Evolutionary conservation across 176 grass and related monocot genomes (phyloP), one percentile per base, ranked within the genome.

Genomic region (Oryza coarctata): DNA sequence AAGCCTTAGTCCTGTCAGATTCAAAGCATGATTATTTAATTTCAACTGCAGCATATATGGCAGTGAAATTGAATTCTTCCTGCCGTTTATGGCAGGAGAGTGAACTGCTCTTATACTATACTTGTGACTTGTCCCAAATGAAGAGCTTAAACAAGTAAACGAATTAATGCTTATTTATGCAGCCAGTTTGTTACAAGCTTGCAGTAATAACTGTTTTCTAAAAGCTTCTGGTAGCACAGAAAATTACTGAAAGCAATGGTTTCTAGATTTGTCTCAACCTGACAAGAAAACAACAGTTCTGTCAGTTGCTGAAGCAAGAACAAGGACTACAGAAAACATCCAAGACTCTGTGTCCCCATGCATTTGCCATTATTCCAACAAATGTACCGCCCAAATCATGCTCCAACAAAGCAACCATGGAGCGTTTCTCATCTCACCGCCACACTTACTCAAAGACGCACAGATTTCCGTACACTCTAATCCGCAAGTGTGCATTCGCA

Each of bases 401-500:
- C 41, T 31, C 32, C 32, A 0, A 26, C 20, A 66, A 60, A 67
- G 38, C 2, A 78, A 29, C 25, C 66, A 71, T 63, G n/a, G 26
- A 5, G 28, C 1, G 29, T 71, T 29, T 9, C 39, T 44, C 12
- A 44, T 2, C 12, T 44, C 14, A 29, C 14, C 40, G 3, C 43
- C 7, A 4, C 64, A 55, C 63, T 5, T 58, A 1, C 52, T 45
- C 12, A 70, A 41, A 73, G 14, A 79, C 25, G 49, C 35, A 29
- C 52, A 52, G 23, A 81, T 85, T 62, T 75, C 52, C 49, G 34
- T 73, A 66, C 43, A 44, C 26, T 25, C 43, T 15, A 72, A 65
- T 27, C 55, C 0, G 2, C 12, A 49, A 78, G 20, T 12, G 8
- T 34, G 36, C 12, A 20, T 1, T 7, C 27, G 27, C 1, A 71